phyloP scores from a whole-genome alignment of 495 filamentous ascomycete genomes.

The Aspergillus indologenus region DNA sequence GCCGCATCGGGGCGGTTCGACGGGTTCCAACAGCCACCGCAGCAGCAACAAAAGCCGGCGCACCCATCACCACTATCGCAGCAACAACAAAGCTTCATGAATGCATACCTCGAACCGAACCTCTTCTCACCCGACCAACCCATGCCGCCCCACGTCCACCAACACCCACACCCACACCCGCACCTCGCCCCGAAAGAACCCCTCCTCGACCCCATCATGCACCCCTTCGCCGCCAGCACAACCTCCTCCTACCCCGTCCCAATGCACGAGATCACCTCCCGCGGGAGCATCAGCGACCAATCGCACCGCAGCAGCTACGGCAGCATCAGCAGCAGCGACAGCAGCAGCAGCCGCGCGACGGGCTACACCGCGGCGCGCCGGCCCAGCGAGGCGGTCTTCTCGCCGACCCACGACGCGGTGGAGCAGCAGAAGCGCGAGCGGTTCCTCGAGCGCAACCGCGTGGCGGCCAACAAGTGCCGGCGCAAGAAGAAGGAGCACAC shows the following conservation, averaged over 20 bases:
- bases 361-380: neutral
- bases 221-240: neutral
- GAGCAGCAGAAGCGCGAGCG: slow-evolving; percentile 32
- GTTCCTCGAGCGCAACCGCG: slow-evolving; percentile 77
- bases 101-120: neutral
- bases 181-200: neutral
- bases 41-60: neutral
- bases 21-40: neutral
- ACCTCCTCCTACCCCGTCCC: neutral
- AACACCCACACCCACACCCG: neutral
- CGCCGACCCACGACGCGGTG: neutral
- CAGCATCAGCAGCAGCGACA: neutral
- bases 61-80: too few species aligned
- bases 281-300: slow-evolving; percentile 2
- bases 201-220: neutral
- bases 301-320: neutral
- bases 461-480: slow-evolving; percentile 83
- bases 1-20: neutral
- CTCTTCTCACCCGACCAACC: neutral
- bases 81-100: neutral
- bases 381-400: neutral
- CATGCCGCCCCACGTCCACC: neutral
- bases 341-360: neutral
- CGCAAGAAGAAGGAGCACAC: slow-evolving; percentile 83
- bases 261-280: slow-evolving; percentile 1